Conservation (phyloP, 2,329 filamentous ascomycete species). For the Onygenales sp. region DNA sequence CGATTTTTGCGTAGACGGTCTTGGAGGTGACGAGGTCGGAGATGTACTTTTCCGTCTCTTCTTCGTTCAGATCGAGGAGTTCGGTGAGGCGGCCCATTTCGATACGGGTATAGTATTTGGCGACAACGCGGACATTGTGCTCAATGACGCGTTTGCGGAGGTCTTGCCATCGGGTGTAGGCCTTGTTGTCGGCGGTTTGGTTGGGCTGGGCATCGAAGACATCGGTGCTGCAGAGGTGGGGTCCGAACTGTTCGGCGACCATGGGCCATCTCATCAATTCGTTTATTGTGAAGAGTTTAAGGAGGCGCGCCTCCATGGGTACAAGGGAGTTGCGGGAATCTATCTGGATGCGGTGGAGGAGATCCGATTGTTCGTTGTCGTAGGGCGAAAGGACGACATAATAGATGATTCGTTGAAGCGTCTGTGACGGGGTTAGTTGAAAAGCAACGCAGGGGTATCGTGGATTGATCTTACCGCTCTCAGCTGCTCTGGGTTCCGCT, state of each 20-base stretch:
- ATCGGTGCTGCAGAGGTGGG: conserved; percentile 78
- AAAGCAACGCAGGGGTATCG: conserved; percentile 8
- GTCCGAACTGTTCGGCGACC: conserved; percentile 78
- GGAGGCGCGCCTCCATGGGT: conserved; percentile 68
- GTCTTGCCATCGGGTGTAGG: conserved; percentile 81
- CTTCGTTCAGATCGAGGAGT: conserved; percentile 82
- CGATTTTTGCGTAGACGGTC: conserved; percentile 96
- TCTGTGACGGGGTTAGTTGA: conserved; percentile 39
- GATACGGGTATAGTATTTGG: conserved; percentile 98
- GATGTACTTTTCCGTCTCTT: conserved; percentile 98
- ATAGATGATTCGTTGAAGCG: conserved; percentile 91
- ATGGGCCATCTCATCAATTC: conserved; percentile 99
- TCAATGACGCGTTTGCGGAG: conserved; percentile 97
- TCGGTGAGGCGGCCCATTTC: conserved; percentile 83
- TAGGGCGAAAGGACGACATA: conserved; percentile 94
- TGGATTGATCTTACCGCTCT: conserved; percentile 57
- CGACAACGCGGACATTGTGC: conserved; percentile 94
- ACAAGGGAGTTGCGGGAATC: conserved; percentile 75
- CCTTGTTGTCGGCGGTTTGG: conserved; percentile 61
- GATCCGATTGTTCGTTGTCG: conserved; percentile 97
- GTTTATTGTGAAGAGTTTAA: conserved; percentile 89
- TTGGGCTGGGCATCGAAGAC: conserved; percentile 63
- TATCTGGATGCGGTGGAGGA: conserved; percentile 83
- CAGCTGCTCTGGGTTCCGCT: conserved; percentile 78
- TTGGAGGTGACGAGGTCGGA: conserved; percentile 94